Conservation (phyloP, 768 basidiomycete species). For the Trametes meyenii region DNA sequence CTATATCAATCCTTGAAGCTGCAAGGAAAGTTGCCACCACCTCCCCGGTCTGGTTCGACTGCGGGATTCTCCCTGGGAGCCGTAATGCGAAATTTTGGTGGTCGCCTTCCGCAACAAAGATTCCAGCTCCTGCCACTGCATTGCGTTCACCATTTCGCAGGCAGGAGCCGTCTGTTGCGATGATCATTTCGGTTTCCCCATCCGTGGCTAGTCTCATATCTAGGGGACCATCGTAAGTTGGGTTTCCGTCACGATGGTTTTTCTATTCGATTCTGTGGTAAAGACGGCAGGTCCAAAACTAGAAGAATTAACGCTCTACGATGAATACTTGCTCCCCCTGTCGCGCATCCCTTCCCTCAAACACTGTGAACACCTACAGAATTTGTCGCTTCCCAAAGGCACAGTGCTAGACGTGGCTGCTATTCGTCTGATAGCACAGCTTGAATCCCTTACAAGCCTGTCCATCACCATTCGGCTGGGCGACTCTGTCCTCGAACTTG, state of each 20-base stretch:
- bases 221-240: neutral
- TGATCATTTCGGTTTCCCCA: rapidly evolving
- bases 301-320: no score
- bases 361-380: no score
- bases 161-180: conserved; percentile 8
- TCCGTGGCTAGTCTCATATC: neutral
- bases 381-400: no score
- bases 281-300: no score
- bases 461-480: no score
- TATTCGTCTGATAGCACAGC: no score
- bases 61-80: neutral
- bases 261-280: no score
- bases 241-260: neutral
- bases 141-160: neutral
- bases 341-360: no score
- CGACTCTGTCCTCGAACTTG: no score
- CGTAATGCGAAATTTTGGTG: neutral
- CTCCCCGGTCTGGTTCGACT: conserved; percentile 10
- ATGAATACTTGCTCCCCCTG: no score
- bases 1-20: neutral
- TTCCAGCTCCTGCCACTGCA: conserved; percentile 4
- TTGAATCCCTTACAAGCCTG: no score
- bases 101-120: neutral
- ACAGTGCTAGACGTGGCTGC: no score
- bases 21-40: neutral